These are phyloP conservation scores for Przewalskia tangutica DNA, from an alignment of 257 asterid species.

Conservation along the genomic window DNA sequence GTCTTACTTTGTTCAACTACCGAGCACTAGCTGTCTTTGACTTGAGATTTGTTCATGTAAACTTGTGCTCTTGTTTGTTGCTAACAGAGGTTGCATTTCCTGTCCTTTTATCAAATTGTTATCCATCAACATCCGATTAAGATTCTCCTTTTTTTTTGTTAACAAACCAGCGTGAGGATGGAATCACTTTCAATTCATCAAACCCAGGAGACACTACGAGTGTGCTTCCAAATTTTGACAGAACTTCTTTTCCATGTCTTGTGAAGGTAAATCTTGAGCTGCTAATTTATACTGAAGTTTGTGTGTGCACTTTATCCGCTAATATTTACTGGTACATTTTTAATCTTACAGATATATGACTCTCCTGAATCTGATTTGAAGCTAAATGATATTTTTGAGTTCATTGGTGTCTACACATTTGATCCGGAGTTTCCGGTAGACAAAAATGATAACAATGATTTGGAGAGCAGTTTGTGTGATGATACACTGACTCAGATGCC, in stretches of 20 bases:
- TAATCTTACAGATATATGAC: constrained; percentile 61
- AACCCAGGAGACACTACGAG: constrained; percentile 8
- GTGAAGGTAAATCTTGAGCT: constrained; percentile 49
- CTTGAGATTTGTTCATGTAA: neutral
- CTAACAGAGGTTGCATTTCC: neutral
- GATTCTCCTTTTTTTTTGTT: neutral
- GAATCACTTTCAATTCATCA: constrained; percentile 20
- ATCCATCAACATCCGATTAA: neutral
- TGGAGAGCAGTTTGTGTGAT: constrained; percentile 34
- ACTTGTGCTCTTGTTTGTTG: neutral
- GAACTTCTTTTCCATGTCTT: constrained; percentile 49
- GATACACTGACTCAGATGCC: constrained; percentile 42
- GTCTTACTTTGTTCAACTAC: neutral
- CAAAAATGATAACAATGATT: constrained; percentile 33
- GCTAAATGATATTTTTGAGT: constrained; percentile 87
- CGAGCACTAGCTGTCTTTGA: neutral
- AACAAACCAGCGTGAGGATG: constrained; percentile 47
- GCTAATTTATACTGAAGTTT: neutral
- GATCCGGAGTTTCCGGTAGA: constrained; percentile 43
- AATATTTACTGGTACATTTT: constrained; percentile 5
- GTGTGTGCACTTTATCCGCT: neutral
- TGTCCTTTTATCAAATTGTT: neutral
- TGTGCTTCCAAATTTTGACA: constrained; percentile 29
- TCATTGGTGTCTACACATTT: constrained; percentile 67
- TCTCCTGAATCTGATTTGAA: constrained; percentile 60